Evolutionary conservation across 805 yeast species (phyloP), one percentile per base, ranked within the genome.

Genomic region (Yarrowia phangngaensis): DNA sequence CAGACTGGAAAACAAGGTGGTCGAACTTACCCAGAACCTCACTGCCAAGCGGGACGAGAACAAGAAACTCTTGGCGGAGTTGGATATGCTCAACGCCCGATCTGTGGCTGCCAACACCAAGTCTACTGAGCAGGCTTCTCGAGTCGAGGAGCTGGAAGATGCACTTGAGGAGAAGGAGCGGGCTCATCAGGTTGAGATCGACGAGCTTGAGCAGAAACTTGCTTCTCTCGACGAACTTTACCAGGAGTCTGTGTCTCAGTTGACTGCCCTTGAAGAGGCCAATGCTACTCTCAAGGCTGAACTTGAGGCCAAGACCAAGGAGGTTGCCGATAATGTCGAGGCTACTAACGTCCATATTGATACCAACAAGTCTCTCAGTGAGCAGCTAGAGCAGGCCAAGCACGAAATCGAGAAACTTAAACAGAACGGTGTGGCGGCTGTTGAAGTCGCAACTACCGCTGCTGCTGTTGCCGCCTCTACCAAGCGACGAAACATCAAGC

Each of bases 1-100:
- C 68, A 79, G 84, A 64, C 75, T 94, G 60, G 99, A 92, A 66
- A 92, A 92, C 67, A 92, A 94, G 72, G 97, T 94, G n/a, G 88
- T 92, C 56, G 95, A 89, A 66, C 76, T 92, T 57, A 90, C 97
- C 3, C 94, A 90, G 61, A 76, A 82, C 9, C 72, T 90, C 53
- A 78, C 95, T 0, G 68, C 79, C 27, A 84, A 86, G 64, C 81
- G 84, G 19, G 84, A 79, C 56, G 96, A 87, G 57, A 89, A 89
- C 66, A 82, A 82, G 69, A 75, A 74, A 53, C 72, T 90, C 60
- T 72, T 77, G 52, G 66, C 68, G 12, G 83, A 84, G 59, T 76
- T 89, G 41, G 73, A 75, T 17, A 53, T 55, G 41, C 49, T 50
- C 11, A 54, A 49, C 3, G 36, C 57, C 8, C 40, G 51, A 0